A percentile compares a stretch with the other conserved stretches of the same genome.
phyloP scores from a whole-genome alignment of 306 rosid genomes.

The Cicer cuneatum region DNA sequence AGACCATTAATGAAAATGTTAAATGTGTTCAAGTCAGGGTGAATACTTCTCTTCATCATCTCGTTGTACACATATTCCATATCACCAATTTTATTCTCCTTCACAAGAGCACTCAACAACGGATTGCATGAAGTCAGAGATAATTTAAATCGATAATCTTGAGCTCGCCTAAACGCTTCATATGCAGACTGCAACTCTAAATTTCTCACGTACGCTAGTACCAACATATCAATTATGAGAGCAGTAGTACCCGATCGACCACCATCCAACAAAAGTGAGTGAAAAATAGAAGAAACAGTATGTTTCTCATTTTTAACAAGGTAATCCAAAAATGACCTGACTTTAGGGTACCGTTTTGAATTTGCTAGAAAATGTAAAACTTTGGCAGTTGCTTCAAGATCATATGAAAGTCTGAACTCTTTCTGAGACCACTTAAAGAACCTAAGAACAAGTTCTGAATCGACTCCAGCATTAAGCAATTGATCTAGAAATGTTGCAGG shows the following conservation, averaged over 20 bases:
- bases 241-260: constrained; percentile 50
- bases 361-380: constrained; percentile 60
- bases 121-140: constrained; percentile 67
- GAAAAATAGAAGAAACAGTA: constrained; percentile 62
- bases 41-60: constrained; percentile 67
- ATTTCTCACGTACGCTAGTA: constrained; percentile 66
- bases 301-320: constrained; percentile 60
- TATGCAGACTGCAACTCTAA: constrained; percentile 48
- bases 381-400: constrained; percentile 59
- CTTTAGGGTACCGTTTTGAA: constrained; percentile 60
- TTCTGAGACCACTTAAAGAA: constrained; percentile 75
- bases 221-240: constrained; percentile 62
- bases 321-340: constrained; percentile 62
- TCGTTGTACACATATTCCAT: constrained; percentile 66
- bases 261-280: constrained; percentile 49
- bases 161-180: constrained; percentile 69
- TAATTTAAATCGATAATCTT: constrained; percentile 64
- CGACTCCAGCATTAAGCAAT: constrained; percentile 55
- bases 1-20: constrained; percentile 74
- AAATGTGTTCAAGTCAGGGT: constrained; percentile 64
- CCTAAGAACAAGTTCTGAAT: constrained; percentile 64
- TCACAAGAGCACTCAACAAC: constrained; percentile 65
- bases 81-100: constrained; percentile 55
- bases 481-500: constrained; percentile 58
- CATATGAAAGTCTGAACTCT: constrained; percentile 53